A percentile compares a stretch with the other conserved stretches of the same genome.
phyloP scores from a whole-genome alignment of 1,284 basidiomycete genomes.

The Cryptococcus sp. region DNA sequence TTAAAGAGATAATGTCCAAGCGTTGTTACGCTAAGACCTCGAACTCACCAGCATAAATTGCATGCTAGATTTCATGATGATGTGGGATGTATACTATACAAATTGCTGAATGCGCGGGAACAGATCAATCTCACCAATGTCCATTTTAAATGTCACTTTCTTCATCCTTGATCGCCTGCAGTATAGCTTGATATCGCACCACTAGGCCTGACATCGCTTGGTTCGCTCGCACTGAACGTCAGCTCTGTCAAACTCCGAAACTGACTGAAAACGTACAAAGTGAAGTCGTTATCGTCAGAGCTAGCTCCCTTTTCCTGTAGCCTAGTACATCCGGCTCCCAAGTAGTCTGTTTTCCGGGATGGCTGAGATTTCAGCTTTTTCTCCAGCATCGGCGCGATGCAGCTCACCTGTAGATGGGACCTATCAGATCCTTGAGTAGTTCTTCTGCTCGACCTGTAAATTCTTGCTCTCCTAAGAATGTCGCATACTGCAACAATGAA shows the following conservation, averaged over 20 bases:
- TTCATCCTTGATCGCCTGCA: neutral
- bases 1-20: no score
- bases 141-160: neutral
- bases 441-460: constrained; percentile 82
- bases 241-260: neutral
- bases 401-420: constrained; percentile 51
- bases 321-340: neutral
- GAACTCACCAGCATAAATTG: no score
- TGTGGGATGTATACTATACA: no score
- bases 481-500: constrained; percentile 68
- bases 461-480: constrained; percentile 76
- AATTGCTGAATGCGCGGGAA: no score
- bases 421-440: constrained; percentile 76
- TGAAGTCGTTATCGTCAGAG: neutral
- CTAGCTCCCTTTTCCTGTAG: neutral
- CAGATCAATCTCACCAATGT: no score
- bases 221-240: neutral
- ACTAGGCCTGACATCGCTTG: neutral
- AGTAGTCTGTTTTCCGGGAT: constrained; percentile 61
- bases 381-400: neutral
- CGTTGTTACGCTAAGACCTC: no score
- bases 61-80: no score
- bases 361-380: neutral
- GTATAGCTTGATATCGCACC: neutral
- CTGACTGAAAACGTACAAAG: neutral